Evolutionary conservation across 2,329 filamentous ascomycete species (phyloP).

Genomic region (Colletotrichum phormii): DNA sequence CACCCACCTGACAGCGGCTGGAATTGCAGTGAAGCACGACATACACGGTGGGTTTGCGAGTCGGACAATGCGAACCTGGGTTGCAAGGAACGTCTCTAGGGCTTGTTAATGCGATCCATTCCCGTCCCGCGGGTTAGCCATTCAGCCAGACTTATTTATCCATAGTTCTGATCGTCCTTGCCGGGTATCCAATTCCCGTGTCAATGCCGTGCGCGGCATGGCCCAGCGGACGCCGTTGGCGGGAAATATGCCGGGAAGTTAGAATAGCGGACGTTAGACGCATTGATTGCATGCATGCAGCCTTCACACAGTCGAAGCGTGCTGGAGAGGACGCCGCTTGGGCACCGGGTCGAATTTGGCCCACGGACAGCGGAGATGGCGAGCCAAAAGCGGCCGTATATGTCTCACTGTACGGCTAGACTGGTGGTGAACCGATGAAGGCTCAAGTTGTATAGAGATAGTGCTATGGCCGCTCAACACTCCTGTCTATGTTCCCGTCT

Average conservation of each 20-base stretch:
- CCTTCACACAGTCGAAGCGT: not conserved
- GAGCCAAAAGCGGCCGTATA: not conserved
- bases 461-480: not conserved
- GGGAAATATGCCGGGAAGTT: not conserved
- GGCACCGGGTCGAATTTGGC: not conserved
- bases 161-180: not conserved
- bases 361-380: not conserved
- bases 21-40: not conserved
- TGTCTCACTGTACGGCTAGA: not conserved
- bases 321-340: not conserved
- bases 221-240: not conserved
- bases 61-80: not conserved
- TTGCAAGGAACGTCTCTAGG: not conserved
- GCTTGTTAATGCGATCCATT: not conserved
- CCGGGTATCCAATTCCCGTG: not conserved
- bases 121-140: not conserved
- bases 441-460: not conserved
- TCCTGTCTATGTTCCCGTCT: not conserved
- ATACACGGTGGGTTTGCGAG: not conserved
- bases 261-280: not conserved
- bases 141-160: not conserved
- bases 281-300: not conserved
- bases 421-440: not conserved
- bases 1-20: no score
- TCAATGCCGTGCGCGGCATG: constrained; percentile 14